Evolutionary conservation across 495 filamentous ascomycete species (phyloP), one percentile per base, ranked within the genome.

Genomic region (Talaromyces thailandensis): DNA sequence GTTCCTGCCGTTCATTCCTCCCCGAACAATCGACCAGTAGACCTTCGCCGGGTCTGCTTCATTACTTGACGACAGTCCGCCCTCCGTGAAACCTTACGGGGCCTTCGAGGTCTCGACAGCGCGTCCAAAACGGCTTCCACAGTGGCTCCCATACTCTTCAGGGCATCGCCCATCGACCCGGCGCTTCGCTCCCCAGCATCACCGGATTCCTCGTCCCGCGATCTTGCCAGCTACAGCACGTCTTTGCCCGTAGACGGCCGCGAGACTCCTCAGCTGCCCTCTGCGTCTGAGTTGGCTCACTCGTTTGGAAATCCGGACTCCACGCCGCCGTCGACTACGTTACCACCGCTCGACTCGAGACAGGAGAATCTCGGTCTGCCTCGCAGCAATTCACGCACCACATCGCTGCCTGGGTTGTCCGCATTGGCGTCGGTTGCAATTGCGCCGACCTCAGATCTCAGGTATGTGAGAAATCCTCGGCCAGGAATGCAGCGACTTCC

Each of bases 391-490:
- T 73, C 71, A 11, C 60, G 69, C 35, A 63, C 71, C 3, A 68
- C 81, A 28, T 80, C 83, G 23, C 79, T 87, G n/a, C 83, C 85
- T 12, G 79, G 78, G 8, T 74, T 88, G 5, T 79, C 88, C 18
- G 79, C 85, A 28, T 77, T 92, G 65, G 86, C 88, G 58, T 82
- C 83, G 51, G 77, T 85, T 64, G 84, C 81, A 55, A 82, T 84
- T 26, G 76, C 81, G 58, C 80, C 82, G 35, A 84, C 86, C 66
- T 84, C 84, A 61, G 45, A 61, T 51, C 14, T 61, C n/a, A 35
- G 37, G 59, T 45, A 50, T 35, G 55, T 57, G 50, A 53, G 14
- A 53, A 52, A 32, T 35, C 55, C 55, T 32, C 55, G 28, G 55
- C 55, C 28, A 23, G 43, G 43, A 51, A 32, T 61, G 59, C 43